Evolutionary conservation across 108 stramenopile species (phyloP).

Genomic region (Chaetoceros muelleri): DNA sequence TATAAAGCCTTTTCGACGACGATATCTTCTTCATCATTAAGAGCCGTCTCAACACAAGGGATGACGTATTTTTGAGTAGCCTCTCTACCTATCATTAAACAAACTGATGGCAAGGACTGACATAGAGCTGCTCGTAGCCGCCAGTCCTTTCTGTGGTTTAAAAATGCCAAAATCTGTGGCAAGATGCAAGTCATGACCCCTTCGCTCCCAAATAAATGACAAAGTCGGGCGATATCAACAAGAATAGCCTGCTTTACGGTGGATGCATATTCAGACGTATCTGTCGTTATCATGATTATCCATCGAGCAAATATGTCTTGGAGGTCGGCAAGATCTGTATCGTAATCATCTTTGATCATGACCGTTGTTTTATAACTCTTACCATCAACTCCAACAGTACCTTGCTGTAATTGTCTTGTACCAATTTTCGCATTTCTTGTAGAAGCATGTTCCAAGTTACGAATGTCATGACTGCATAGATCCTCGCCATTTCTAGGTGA

Average conservation of each 20-base stretch:
- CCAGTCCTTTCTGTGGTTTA: conserved; percentile 92
- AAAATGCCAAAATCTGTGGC: conserved; percentile 86
- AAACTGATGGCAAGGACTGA: conserved; percentile 76
- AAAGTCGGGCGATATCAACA: conserved; percentile 66
- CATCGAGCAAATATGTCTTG: conserved; percentile 78
- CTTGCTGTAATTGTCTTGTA: conserved; percentile 7
- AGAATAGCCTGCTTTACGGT: conserved; percentile 78
- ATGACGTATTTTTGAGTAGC: conserved; percentile 92
- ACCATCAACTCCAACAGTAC: conserved; percentile 7
- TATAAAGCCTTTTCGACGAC: conserved; percentile 69
- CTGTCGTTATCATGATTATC: conserved; percentile 80
- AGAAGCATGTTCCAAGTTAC: background rate
- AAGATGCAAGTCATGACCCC: conserved; percentile 77
- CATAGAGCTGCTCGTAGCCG: conserved; percentile 86
- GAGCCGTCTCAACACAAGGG: conserved; percentile 88
- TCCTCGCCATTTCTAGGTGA: background rate
- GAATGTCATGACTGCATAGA: background rate
- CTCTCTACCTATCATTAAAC: conserved; percentile 78
- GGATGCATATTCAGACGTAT: conserved; percentile 75
- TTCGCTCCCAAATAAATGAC: conserved; percentile 89
- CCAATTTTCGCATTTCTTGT: conserved; percentile 12
- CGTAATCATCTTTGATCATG: conserved; percentile 53
- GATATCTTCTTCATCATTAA: conserved; percentile 79
- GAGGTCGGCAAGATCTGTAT: conserved; percentile 59
- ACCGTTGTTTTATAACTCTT: conserved; percentile 12